A percentile compares a stretch with the other conserved stretches of the same genome.
Conservation (phyloP, 2,329 filamentous ascomycete species). For the Neonectria coccinea region DNA sequence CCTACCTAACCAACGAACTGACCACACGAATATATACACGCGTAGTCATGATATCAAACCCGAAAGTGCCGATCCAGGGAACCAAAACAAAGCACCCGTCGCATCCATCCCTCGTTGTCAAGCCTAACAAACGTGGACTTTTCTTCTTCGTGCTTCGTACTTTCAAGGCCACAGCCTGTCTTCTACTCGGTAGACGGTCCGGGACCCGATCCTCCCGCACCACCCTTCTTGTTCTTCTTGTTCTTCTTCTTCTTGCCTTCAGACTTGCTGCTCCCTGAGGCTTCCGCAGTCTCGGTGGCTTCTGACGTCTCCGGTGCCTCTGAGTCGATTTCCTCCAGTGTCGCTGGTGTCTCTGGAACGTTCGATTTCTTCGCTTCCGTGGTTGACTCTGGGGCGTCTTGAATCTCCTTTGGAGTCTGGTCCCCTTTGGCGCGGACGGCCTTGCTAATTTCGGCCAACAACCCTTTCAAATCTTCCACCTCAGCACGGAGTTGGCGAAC, state of each 20-base stretch:
- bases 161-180: constrained; percentile 2
- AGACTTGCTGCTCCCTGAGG: constrained; percentile 31
- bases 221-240: constrained; percentile 43
- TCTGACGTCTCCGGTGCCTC: constrained; percentile 32
- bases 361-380: constrained; percentile 19
- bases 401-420: constrained; percentile 3
- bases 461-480: constrained; percentile 66
- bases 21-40: constrained; percentile 7
- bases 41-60: neutral
- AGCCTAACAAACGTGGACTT: neutral
- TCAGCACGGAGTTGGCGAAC: constrained; percentile 69
- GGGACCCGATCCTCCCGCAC: constrained; percentile 15
- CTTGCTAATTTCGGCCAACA: constrained; percentile 54
- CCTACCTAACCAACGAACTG: neutral
- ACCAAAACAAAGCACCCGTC: neutral
- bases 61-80: neutral
- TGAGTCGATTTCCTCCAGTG: constrained; percentile 29
- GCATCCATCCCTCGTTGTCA: neutral
- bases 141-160: neutral
- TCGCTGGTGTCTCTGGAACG: constrained; percentile 29
- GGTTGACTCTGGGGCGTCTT: constrained; percentile 4
- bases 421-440: constrained; percentile 34
- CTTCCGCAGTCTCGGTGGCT: constrained; percentile 16
- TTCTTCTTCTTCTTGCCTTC: constrained; percentile 44
- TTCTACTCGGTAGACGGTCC: constrained; percentile 31